Evolutionary conservation across 177 flowering plant genomes (phyloP), one percentile per base, ranked within the genome.

Genomic region (Tripterygium wilfordii): DNA sequence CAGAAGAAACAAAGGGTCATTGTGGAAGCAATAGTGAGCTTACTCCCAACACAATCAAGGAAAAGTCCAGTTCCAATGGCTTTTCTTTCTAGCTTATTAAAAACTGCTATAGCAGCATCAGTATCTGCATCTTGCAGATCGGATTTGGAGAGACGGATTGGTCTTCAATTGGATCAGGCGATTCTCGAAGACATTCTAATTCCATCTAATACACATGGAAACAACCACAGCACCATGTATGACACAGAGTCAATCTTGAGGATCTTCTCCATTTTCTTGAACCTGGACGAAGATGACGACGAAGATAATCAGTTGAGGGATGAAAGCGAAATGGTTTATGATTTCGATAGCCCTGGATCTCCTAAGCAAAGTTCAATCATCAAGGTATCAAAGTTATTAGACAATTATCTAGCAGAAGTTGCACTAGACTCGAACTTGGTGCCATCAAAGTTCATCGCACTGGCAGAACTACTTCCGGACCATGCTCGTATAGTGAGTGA

Each of bases 141-240:
- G 5, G 92, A 94, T 57, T 58, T 94, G 37, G 99, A 94, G 72
- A 67, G 92, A 56, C 65, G 99, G 51, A 85, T 94, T 1, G 95
- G 96, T 3, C 60, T 90, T 61, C 96, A 85, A 36, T 74, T 94
- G 17, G 97, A 94, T 53, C 95, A 94, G 62, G 99, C 97, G 12
- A 87, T 89, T 58, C 88, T 94, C 16, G 99, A 90, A 65, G 99
- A 94, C 66, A 77, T 94, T 36, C 79, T 94, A 21, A 78, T 94
- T 29, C 96, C 97, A 0, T 61, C 82, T 5, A 77, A 61, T 56
- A 60, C 80, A 25, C 66, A 66, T 38, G 79, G 86, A 35, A 80
- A 56, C 62, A 75, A 49, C 51, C 74, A 80, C 48, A 61, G 71
- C 45, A 64, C 77, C 0, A n/a, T 85, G 46, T 90, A 82, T 48